A percentile compares a stretch with the other conserved stretches of the same genome.
These are phyloP conservation scores for Globisporangium parvum DNA, from an alignment of 352 stramenopile species.

Conservation along the genomic window DNA sequence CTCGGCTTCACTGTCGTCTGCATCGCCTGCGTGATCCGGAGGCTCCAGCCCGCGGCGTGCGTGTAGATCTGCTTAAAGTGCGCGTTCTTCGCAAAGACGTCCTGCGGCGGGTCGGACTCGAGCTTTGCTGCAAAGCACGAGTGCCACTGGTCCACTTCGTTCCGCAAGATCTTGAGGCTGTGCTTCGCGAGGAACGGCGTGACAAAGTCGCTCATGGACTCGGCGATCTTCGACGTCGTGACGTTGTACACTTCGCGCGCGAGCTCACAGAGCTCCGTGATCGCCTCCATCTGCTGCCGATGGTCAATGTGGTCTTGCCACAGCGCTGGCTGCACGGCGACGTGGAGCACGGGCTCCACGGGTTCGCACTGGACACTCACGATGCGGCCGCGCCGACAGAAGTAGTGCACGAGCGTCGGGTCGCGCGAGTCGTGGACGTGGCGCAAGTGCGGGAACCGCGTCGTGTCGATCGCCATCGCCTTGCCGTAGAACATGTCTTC, in stretches of 20 bases:
- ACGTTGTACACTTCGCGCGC: constrained; percentile 67
- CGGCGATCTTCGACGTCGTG: constrained; percentile 71
- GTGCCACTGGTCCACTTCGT: constrained; percentile 81
- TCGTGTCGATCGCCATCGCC: constrained; percentile 59
- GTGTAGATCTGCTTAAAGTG: constrained; percentile 82
- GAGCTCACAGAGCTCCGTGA: constrained; percentile 70
- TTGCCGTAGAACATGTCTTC: constrained; percentile 85
- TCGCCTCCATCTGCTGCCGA: constrained; percentile 46
- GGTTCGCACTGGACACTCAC: constrained; percentile 76
- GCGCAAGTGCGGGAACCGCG: constrained; percentile 58
- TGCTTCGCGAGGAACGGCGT: constrained; percentile 64
- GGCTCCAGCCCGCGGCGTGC: constrained; percentile 66
- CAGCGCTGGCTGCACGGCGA: constrained; percentile 72
- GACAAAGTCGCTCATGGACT: constrained; percentile 70
- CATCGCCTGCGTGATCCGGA: constrained; percentile 71
- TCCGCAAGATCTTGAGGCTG: constrained; percentile 66
- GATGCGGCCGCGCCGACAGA: constrained; percentile 61
- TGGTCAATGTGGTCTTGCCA: constrained; percentile 82
- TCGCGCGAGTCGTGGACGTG: constrained; percentile 56
- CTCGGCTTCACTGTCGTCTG: constrained; percentile 74
- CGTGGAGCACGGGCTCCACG: constrained; percentile 74
- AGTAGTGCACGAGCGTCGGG: constrained; percentile 68
- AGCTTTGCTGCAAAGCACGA: constrained; percentile 75
- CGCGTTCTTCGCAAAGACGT: constrained; percentile 76
- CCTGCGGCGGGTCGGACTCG: constrained; percentile 57